A percentile compares a stretch with the other conserved stretches of the same genome.
Evolutionary conservation across 495 filamentous ascomycete genomes (phyloP).

Genomic region (Margaritispora aquatica): DNA sequence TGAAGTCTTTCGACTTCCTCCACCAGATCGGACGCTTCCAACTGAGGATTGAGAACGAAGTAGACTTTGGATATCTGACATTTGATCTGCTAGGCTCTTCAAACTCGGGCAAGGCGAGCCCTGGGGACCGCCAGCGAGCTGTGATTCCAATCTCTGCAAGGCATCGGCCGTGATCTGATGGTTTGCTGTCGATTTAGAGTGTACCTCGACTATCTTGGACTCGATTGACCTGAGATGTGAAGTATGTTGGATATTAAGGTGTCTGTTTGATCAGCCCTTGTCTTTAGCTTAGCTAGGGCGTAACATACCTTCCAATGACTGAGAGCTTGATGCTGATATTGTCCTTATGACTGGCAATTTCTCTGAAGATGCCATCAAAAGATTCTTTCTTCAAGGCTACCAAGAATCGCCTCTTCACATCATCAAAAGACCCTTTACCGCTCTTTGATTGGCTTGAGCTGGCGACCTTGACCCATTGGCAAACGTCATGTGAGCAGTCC

Average conservation of each 20-base stretch:
- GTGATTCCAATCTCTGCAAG: neutral
- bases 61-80: neutral
- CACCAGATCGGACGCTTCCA: neutral
- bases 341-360: neutral
- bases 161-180: neutral
- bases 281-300: neutral
- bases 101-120: neutral
- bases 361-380: neutral
- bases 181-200: neutral
- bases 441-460: neutral
- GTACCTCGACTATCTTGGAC: neutral
- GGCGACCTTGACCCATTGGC: neutral
- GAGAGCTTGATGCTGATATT: neutral
- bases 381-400: neutral
- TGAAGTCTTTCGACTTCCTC: neutral
- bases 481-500: neutral
- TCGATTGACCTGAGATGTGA: neutral
- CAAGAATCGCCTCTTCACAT: neutral
- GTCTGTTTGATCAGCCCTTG: neutral
- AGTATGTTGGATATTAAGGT: neutral
- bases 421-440: neutral
- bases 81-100: neutral
- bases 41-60: neutral
- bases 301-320: neutral
- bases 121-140: neutral